Conservation (phyloP, 768 basidiomycete genomes). For the Dioszegia hungarica region DNA sequence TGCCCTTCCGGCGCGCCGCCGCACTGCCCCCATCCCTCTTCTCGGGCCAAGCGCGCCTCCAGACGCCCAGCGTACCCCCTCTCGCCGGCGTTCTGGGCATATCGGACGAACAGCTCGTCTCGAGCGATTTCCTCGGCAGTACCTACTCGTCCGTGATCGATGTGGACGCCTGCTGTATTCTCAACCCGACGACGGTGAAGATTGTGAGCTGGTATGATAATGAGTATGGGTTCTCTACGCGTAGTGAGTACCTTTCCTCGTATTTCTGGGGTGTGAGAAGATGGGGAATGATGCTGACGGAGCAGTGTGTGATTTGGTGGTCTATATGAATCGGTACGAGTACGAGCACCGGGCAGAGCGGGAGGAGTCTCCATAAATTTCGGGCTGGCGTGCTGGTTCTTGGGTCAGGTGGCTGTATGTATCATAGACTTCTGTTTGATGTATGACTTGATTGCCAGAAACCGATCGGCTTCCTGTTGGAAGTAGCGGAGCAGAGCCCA, state of each 20-base stretch:
- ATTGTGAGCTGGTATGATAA: conserved; percentile 49
- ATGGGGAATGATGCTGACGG: not conserved
- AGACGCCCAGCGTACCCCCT: conserved; percentile 12
- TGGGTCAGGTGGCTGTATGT: not conserved
- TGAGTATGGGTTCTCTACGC: conserved; percentile 42
- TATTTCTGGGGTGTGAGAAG: too few relatives aligned
- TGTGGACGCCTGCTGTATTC: conserved; percentile 39
- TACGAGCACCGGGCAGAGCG: conserved; percentile 1
- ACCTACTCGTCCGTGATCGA: conserved; percentile 41
- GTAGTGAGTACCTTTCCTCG: too few relatives aligned
- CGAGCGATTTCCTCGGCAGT: conserved; percentile 45
- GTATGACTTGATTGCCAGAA: not conserved
- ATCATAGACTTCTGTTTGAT: not conserved
- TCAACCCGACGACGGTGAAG: conserved; percentile 43
- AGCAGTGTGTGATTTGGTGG: conserved; percentile 41
- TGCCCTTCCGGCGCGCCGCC: conserved; percentile 40
- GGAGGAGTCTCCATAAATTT: not conserved
- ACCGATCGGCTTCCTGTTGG: too few relatives aligned
- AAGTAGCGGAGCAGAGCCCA: too few relatives aligned
- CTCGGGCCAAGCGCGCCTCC: conserved; percentile 6
- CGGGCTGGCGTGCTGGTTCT: not conserved
- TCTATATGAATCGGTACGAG: conserved; percentile 37
- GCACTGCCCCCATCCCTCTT: conserved; percentile 4
- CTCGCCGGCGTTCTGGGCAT: conserved; percentile 43
- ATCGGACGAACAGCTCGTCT: conserved; percentile 48